Percentiles rank a stretch among this genome's conserved stretches.
Evolutionary conservation across 2,329 filamentous ascomycete genomes (phyloP).

Genomic region (Colletotrichum sidae): DNA sequence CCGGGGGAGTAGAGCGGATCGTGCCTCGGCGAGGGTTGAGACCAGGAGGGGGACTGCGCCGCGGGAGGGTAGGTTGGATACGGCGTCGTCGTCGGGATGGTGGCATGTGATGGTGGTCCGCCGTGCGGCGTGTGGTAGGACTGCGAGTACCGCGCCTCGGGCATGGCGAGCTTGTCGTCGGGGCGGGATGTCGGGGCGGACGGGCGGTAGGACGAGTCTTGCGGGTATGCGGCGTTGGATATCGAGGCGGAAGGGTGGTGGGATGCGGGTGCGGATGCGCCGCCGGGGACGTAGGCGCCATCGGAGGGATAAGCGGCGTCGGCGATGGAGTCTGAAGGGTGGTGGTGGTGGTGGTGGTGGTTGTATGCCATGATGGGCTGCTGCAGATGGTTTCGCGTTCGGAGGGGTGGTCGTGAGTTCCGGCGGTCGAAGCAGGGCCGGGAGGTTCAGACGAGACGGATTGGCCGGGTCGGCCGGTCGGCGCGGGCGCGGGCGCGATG

Average conservation of each 20-base stretch:
- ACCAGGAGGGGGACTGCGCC: slow-evolving; percentile 11
- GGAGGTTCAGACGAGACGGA: not conserved
- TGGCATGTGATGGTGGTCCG: slow-evolving; percentile 3
- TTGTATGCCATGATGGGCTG: slow-evolving; percentile 28
- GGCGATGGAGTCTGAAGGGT: slow-evolving; percentile 27
- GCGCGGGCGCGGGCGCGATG: not conserved
- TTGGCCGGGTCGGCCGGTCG: not conserved
- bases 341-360: not conserved
- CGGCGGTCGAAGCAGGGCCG: not conserved
- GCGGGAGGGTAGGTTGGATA: slow-evolving; percentile 21
- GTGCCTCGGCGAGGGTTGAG: slow-evolving; percentile 7
- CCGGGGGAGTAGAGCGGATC: slow-evolving; percentile 13
- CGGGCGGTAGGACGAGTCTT: slow-evolving; percentile 34
- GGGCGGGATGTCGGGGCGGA: slow-evolving; percentile 16
- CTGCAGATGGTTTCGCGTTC: not conserved
- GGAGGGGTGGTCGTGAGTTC: not conserved
- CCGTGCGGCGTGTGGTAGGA: slow-evolving; percentile 19
- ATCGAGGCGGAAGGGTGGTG: slow-evolving; percentile 28
- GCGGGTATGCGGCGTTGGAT: slow-evolving; percentile 35
- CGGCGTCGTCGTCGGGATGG: not conserved
- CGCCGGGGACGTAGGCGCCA: slow-evolving; percentile 19
- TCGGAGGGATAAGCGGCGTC: slow-evolving; percentile 26
- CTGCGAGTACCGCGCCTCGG: slow-evolving; percentile 32
- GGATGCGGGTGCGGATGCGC: too few relatives aligned
- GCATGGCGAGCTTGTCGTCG: slow-evolving; percentile 35